phyloP scores from a whole-genome alignment of 2,329 filamentous ascomycete genomes.

The Periconia macrospinosa region DNA sequence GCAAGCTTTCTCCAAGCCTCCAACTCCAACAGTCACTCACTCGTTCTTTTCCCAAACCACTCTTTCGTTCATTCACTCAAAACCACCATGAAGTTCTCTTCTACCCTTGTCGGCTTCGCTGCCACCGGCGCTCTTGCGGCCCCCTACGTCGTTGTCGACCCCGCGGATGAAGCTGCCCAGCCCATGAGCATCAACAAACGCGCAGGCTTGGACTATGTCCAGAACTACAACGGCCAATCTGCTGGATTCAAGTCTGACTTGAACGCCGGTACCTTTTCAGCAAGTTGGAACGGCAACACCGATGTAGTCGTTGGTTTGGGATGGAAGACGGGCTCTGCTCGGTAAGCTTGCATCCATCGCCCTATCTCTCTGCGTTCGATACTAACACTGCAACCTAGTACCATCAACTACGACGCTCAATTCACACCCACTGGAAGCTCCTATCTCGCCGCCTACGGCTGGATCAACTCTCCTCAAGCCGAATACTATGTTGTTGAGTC shows the following conservation, averaged over 20 bases:
- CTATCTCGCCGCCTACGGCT: constrained; percentile 55
- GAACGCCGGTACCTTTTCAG: constrained; percentile 42
- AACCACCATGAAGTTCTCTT: background rate
- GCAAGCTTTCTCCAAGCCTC: background rate
- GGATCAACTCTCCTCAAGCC: constrained; percentile 55
- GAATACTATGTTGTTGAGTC: constrained; percentile 62
- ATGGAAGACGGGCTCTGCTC: constrained; percentile 24
- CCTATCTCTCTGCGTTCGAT: background rate
- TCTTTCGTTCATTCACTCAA: background rate
- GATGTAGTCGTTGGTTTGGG: constrained; percentile 37
- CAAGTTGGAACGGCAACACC: constrained; percentile 27
- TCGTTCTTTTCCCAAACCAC: background rate
- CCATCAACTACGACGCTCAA: constrained; percentile 23
- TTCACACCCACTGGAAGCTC: constrained; percentile 26
- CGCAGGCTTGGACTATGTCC: background rate
- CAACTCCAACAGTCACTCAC: background rate
- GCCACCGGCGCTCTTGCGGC: background rate
- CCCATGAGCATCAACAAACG: background rate
- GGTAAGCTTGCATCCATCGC: background rate
- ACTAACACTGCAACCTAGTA: constrained; percentile 1
- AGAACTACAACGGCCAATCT: constrained; percentile 1
- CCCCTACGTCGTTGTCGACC: background rate
- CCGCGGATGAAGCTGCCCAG: background rate
- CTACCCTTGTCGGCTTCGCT: background rate
- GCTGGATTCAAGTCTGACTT: background rate